These are phyloP conservation scores for Adansonia rubrostipa DNA, from an alignment of 441 rosid genomes.

Conservation along the genomic window DNA sequence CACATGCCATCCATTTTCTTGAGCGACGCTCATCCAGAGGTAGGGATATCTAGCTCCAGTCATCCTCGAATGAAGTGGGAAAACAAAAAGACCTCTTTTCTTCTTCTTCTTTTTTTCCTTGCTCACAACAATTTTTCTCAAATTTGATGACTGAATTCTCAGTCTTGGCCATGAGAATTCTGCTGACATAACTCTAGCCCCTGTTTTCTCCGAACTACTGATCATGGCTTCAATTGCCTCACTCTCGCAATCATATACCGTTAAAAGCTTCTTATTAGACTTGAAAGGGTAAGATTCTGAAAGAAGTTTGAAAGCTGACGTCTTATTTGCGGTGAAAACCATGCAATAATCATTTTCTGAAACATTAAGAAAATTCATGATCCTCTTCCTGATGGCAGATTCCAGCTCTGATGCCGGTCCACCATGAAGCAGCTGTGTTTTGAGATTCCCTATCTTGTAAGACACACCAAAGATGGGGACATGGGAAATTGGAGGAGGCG, in stretches of 20 bases:
- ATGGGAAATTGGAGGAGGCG: constrained; percentile 41
- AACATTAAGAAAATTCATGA: constrained; percentile 75
- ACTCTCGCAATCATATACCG: constrained; percentile 87
- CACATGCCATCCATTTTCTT: constrained; percentile 90
- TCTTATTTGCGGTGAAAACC: constrained; percentile 88
- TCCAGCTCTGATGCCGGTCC: constrained; percentile 72
- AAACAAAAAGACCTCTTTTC: constrained; percentile 81
- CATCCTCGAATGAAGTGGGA: constrained; percentile 85
- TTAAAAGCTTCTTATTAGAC: constrained; percentile 59
- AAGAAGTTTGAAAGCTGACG: constrained; percentile 82
- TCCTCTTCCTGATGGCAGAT: constrained; percentile 68
- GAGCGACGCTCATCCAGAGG: constrained; percentile 83
- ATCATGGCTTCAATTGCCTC: constrained; percentile 78
- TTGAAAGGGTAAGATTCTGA: constrained; percentile 88
- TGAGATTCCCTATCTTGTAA: constrained; percentile 73
- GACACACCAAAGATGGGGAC: constrained; percentile 79
- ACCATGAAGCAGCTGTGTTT: constrained; percentile 79
- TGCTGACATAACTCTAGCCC: constrained; percentile 71
- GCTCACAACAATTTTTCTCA: constrained; percentile 59
- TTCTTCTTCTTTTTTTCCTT: constrained; percentile 58
- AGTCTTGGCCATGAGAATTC: constrained; percentile 93
- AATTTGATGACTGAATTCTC: constrained; percentile 64
- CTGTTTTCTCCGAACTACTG: constrained; percentile 66
- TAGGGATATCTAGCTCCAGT: constrained; percentile 89
- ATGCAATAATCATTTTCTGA: constrained; percentile 76